phyloP scores from a whole-genome alignment of 257 asterid genomes.

The Scutellaria baicalensis region DNA sequence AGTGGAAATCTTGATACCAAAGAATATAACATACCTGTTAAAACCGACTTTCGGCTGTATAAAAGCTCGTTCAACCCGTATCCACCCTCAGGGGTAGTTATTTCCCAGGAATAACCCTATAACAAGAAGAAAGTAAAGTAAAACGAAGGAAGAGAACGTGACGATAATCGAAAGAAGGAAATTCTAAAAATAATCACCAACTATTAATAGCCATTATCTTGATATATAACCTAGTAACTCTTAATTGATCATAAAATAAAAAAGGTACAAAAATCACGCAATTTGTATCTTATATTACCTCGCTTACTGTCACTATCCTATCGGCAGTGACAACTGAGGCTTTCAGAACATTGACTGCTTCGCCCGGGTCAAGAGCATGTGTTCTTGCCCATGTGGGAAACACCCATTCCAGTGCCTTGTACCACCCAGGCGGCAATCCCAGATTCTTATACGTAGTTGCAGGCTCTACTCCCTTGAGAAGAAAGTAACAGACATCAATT shows the following conservation, averaged over 20 bases:
- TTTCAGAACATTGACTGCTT: conserved; percentile 87
- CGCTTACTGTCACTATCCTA: conserved; percentile 89
- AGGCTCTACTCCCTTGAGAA: conserved; percentile 87
- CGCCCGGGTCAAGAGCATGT: conserved; percentile 98
- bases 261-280: neutral
- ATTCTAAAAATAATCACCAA: neutral
- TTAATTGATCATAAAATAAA: neutral
- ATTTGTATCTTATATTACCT: conserved; percentile 36
- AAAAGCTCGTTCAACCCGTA: conserved; percentile 73
- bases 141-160: conserved; percentile 1
- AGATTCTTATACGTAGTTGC: conserved; percentile 59
- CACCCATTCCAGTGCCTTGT: conserved; percentile 90
- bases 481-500: neutral
- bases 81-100: conserved; percentile 97
- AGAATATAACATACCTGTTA: conserved; percentile 46
- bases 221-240: neutral
- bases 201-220: neutral
- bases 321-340: conserved; percentile 91
- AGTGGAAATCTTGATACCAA: neutral
- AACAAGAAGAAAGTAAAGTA: conserved; percentile 14
- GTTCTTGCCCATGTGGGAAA: conserved; percentile 97
- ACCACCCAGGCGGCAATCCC: conserved; percentile 91
- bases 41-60: conserved; percentile 56
- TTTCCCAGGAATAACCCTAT: conserved; percentile 97
- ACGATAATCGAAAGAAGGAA: neutral